Base-by-base conservation (phyloP, 768 basidiomycete species). In the Auricularia auricula-judae region DNA sequence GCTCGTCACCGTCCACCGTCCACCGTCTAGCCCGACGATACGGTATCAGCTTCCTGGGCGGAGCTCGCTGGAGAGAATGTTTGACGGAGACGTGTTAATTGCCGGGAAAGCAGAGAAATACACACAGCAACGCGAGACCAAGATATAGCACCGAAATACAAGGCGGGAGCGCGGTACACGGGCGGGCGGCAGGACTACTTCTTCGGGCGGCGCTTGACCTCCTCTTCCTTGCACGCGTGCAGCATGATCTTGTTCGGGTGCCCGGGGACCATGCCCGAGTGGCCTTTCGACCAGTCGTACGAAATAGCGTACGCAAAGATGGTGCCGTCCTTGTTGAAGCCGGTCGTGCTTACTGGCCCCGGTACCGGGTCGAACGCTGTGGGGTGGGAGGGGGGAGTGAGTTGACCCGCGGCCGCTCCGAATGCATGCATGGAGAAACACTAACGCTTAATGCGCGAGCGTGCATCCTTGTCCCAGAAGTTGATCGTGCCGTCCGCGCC, bases 391-490 rank as follows among this genome's bases (percentile, higher is more conserved):
- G 47, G 21, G 35, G 68, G 18, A 29, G 2, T 29, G 65, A 35
- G 44, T 64, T 29, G 34, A 42, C 21, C 65, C 65, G 18, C 54
- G 21, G 61, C 36, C 62, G 62, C 36, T 29, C 65, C 51, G 12
- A 36, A 29, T 5, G 56, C 8, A 51, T 11, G 47, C 39, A 33
- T 23, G 63, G 23, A 47, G 29, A 56, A 12, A 29, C 23, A 75
- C 81, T 60, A 68, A 94, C 93, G 86, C 78, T 95, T 97, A 77
- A 98, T 82, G 47, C 95, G 87, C 5, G 89, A 93, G 65, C 93
- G 87, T 7, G 89, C 86, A 69, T 95, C 89, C 76, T 93, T 94
- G 76, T 97, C 93, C 93, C 93, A 96, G 74, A 89, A 91, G 80
- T 92, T 89, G 72, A 94, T 86, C 2, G 88, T 88, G 21, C 92